phyloP scores from a whole-genome alignment of 2,329 filamentous ascomycete species.

The Phaeosphaeriaceae sp. region DNA sequence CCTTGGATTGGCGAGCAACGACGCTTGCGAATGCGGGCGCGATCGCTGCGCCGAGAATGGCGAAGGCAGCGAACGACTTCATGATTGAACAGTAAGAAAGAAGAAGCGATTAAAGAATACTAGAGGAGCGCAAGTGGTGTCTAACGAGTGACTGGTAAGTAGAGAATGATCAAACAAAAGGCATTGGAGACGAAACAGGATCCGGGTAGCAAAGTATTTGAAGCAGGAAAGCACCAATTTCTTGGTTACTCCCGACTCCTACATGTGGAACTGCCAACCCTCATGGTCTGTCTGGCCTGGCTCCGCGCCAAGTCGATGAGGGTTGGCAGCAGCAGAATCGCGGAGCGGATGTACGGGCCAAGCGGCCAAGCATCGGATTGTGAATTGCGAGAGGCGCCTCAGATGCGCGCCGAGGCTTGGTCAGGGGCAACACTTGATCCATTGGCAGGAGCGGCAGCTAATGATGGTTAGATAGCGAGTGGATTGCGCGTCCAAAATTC shows the following conservation, averaged over 20 bases:
- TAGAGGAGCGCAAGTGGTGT: constrained; percentile 30
- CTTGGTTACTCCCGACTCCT: constrained; percentile 35
- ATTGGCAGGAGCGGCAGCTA: constrained; percentile 18
- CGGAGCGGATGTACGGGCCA: constrained; percentile 38
- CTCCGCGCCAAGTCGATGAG: constrained; percentile 39
- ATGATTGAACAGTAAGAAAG: constrained; percentile 28
- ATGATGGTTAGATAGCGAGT: constrained; percentile 19
- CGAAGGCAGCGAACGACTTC: constrained; percentile 40
- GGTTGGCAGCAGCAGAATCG: constrained; percentile 36
- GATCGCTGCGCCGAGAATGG: constrained; percentile 34
- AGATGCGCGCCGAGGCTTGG: constrained; percentile 42
- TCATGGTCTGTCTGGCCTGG: constrained; percentile 37
- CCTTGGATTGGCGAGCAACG: constrained; percentile 36
- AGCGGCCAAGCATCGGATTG: constrained; percentile 32
- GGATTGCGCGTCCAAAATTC: constrained; percentile 31
- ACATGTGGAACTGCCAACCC: constrained; percentile 49
- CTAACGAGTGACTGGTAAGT: constrained; percentile 48
- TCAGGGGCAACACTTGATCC: constrained; percentile 34
- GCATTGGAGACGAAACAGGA: constrained; percentile 29
- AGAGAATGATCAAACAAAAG: constrained; percentile 35
- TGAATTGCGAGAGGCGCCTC: constrained; percentile 34
- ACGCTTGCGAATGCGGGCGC: constrained; percentile 33
- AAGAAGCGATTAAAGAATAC: constrained; percentile 35
- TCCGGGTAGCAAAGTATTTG: constrained; percentile 38
- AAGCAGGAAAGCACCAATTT: constrained; percentile 32